Evolutionary conservation across 2,329 filamentous ascomycete species (phyloP).

Genomic region (Fusarium sp.): DNA sequence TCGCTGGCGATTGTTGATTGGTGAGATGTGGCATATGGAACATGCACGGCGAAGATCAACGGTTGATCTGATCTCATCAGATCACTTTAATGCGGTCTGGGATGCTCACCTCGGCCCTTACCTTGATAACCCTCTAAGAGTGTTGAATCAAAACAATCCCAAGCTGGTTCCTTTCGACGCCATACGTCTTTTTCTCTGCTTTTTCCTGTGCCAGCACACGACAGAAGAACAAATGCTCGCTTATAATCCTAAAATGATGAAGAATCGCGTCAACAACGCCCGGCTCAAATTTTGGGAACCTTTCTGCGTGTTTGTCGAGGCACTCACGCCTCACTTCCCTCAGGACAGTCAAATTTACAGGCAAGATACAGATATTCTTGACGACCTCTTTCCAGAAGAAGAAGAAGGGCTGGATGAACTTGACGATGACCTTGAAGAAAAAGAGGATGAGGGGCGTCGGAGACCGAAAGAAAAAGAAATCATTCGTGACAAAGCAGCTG

Average conservation of each 20-base stretch:
- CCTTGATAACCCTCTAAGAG: slow-evolving; percentile 31
- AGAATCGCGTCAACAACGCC: slow-evolving; percentile 25
- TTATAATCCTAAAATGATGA: slow-evolving; percentile 36
- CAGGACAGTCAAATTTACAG: slow-evolving; percentile 53
- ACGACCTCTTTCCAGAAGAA: slow-evolving; percentile 33
- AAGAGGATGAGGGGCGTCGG: slow-evolving; percentile 38
- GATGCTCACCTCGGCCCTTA: slow-evolving; percentile 32
- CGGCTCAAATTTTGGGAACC: slow-evolving; percentile 32
- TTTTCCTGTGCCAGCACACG: slow-evolving; percentile 44
- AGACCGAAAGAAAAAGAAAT: slow-evolving; percentile 54
- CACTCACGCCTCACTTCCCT: slow-evolving; percentile 49
- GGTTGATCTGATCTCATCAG: slow-evolving; percentile 43
- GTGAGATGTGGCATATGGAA: slow-evolving; percentile 50
- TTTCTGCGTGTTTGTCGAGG: slow-evolving; percentile 49
- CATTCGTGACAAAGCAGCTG: slow-evolving; percentile 56
- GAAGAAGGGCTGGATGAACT: slow-evolving; percentile 16
- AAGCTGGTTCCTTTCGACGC: slow-evolving; percentile 50
- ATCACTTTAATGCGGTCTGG: slow-evolving; percentile 39
- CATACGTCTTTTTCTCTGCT: slow-evolving; percentile 51
- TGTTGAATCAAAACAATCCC: slow-evolving; percentile 20
- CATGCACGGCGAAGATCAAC: slow-evolving; percentile 49
- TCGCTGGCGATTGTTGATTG: slow-evolving; percentile 50
- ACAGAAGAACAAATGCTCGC: slow-evolving; percentile 40
- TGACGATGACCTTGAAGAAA: slow-evolving; percentile 36
- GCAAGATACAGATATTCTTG: slow-evolving; percentile 33